These are phyloP conservation scores for Brasenia schreberi DNA, from an alignment of 164 flowering plant species.

Conservation along the genomic window DNA sequence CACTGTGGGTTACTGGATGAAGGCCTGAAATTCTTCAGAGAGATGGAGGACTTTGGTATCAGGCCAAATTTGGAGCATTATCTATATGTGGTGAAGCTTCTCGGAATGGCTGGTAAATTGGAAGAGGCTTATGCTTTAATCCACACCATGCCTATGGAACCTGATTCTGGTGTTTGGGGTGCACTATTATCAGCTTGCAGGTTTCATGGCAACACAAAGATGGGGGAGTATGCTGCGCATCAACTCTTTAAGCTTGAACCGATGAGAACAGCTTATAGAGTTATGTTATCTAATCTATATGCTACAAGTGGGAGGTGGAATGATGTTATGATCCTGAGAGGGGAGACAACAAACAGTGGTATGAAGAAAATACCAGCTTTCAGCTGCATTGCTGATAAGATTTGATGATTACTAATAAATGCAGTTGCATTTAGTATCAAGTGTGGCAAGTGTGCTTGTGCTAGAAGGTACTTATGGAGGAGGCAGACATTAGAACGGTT, in stretches of 20 bases:
- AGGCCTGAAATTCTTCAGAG: constrained; percentile 33
- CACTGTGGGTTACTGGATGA: constrained; percentile 49
- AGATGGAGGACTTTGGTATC: constrained; percentile 42
- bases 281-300: constrained; percentile 66
- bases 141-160: constrained; percentile 28
- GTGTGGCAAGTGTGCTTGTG: too few species aligned
- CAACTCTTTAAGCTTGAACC: constrained; percentile 30
- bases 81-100: constrained; percentile 70
- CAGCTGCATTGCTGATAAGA: constrained; percentile 30
- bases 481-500: too few species aligned
- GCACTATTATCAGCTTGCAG: constrained; percentile 72
- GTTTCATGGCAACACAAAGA: constrained; percentile 28
- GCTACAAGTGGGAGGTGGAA: constrained; percentile 64
- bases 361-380: constrained; percentile 39
- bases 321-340: constrained; percentile 48
- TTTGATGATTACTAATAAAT: constrained; percentile 1
- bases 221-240: constrained; percentile 39
- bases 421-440: too few species aligned
- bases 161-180: constrained; percentile 69
- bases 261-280: constrained; percentile 33
- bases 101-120: constrained; percentile 58
- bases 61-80: constrained; percentile 49
- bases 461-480: too few species aligned
- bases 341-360: constrained; percentile 15
- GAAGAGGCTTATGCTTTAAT: constrained; percentile 57